phyloP scores from a whole-genome alignment of 2,329 filamentous ascomycete species.

The Apiospora koreana region DNA sequence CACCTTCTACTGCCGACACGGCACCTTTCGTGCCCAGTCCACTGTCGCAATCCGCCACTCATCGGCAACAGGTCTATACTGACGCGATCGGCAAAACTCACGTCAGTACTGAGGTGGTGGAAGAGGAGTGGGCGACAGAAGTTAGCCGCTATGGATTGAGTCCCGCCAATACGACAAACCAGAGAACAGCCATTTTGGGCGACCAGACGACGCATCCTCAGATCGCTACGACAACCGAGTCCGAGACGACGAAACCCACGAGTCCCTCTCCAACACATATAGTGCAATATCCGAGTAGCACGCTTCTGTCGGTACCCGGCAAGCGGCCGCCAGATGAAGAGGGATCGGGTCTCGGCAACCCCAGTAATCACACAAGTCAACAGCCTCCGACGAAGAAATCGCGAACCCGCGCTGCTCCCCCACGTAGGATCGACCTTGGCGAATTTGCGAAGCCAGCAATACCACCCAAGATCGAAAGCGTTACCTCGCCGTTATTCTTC shows the following conservation, averaged over 20 bases:
- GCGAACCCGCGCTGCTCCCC: conserved; percentile 47
- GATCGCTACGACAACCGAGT: background rate
- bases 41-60: conserved; percentile 18
- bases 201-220: conserved; percentile 14
- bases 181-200: conserved; percentile 20
- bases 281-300: background rate
- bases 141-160: conserved; percentile 33
- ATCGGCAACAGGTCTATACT: conserved; percentile 26
- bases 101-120: conserved; percentile 16
- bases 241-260: background rate
- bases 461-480: conserved; percentile 35
- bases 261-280: background rate
- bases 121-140: conserved; percentile 27
- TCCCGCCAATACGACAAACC: conserved; percentile 22
- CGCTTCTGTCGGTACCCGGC: background rate
- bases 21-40: conserved; percentile 16
- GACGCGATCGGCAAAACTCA: conserved; percentile 21
- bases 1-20: conserved; percentile 21
- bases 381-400: conserved; percentile 44
- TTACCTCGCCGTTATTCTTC: conserved; percentile 56
- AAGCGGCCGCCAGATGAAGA: conserved; percentile 17
- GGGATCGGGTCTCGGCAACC: background rate
- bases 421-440: conserved; percentile 46
- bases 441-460: conserved; percentile 28
- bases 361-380: background rate